phyloP scores from a whole-genome alignment of 768 basidiomycete genomes.

The Fibroporia radiculosa region DNA sequence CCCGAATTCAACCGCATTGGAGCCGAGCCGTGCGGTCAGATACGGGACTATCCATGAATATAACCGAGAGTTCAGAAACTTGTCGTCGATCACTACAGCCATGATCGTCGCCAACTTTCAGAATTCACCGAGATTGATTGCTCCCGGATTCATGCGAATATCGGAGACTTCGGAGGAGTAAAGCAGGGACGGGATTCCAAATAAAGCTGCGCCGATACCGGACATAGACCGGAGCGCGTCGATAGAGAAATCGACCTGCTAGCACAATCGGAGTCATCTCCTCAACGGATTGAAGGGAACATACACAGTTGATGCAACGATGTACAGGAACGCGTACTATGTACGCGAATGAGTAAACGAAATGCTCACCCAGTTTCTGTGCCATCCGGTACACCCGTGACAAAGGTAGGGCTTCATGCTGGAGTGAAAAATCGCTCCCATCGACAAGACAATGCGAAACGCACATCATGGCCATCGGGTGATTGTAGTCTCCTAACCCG shows the following conservation, averaged over 20 bases:
- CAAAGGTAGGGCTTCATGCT: slow-evolving; percentile 74
- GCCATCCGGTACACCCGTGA: slow-evolving; percentile 92
- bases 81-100: too few species aligned
- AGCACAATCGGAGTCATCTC: background rate
- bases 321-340: too few species aligned
- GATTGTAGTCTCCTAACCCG: slow-evolving; percentile 67
- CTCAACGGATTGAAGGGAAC: too few species aligned
- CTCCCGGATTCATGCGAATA: too few species aligned
- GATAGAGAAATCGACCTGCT: slow-evolving; percentile 1
- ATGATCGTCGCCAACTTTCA: too few species aligned
- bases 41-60: too few species aligned
- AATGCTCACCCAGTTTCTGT: slow-evolving; percentile 75
- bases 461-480: slow-evolving; percentile 91
- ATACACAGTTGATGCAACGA: too few species aligned
- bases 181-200: background rate
- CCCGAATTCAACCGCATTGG: too few species aligned
- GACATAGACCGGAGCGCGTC: slow-evolving; percentile 7
- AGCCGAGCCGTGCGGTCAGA: too few species aligned
- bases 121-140: too few species aligned
- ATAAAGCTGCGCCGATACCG: slow-evolving; percentile 8
- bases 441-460: slow-evolving; percentile 14
- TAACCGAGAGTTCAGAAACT: too few species aligned
- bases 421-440: slow-evolving; percentile 1
- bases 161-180: background rate
- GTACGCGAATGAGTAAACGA: too few species aligned